Base-by-base conservation (phyloP, 2,329 filamentous ascomycete species). In the Pseudogymnoascus sp. region DNA sequence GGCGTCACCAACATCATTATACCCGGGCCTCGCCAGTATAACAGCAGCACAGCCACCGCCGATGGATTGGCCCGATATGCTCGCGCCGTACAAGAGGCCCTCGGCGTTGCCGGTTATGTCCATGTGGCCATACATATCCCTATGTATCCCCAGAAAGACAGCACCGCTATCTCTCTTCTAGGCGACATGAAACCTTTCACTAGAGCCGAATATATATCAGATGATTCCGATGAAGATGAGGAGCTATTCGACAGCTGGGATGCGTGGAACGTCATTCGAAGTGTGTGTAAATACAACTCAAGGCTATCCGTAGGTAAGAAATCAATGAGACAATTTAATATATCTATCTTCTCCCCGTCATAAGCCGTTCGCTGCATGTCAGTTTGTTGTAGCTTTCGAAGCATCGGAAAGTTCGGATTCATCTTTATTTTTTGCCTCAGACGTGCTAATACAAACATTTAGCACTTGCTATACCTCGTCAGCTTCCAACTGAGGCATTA, bases 181-280 rank as follows among this genome's bases (percentile, higher is more conserved):
- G 72, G 73, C 8, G 73, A 74, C 61, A 64, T 71, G 59, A 63
- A 64, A 61, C 69, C 69, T 59, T 71, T 71, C 64, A 70, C 73
- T 28, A 71, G 68, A 68, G 59, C 69, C 64, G n/a, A 67, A 63
- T 62, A 56, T 64, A 10, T 69, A 67, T 60, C 44, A 12, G 18
- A 62, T 74, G 69, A 75, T 60, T 66, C 74, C 28, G 66, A 75
- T 8, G 74, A 79, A 40, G 70, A 68, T 4, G 68, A 75, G 36
- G 70, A 93, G 70, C 75, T 89, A 0, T 95, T 91, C 75, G 87
- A 87, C 62, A 83, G 88, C 2, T 99, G 96, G 96, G 93, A 97
- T 75, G 88, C 89, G 1, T 99, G 95, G 95, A 89, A 99, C 74
- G 82, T 88, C 21, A 89, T 99, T 70, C 84, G 95, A 62, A 88